A percentile compares a stretch with the other conserved stretches of the same genome.
Conservation (phyloP, 2,329 filamentous ascomycete species). For the Paecilomyces fulvus region DNA sequence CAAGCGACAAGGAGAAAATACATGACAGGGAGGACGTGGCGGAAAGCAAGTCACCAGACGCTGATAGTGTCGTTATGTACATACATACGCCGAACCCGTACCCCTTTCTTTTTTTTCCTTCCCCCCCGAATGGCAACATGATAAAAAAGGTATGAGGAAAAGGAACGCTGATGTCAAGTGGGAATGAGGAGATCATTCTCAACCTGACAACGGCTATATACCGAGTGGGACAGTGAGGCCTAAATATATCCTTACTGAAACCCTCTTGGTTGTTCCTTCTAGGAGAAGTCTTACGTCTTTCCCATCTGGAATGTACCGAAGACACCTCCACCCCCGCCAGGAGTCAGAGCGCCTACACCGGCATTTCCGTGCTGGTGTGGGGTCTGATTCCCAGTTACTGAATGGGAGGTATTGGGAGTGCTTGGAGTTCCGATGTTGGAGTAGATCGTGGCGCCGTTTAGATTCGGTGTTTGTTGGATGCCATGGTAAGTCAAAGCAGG, state of each 20-base stretch:
- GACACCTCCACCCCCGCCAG: slow-evolving; percentile 63
- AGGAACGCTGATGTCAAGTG: background rate
- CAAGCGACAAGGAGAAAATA: background rate
- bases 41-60: background rate
- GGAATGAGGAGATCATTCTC: background rate
- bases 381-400: slow-evolving; percentile 39
- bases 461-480: slow-evolving; percentile 43
- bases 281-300: slow-evolving; percentile 17
- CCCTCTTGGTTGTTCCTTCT: background rate
- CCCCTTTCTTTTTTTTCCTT: background rate
- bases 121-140: background rate
- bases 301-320: slow-evolving; percentile 59
- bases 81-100: background rate
- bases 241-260: background rate
- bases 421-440: slow-evolving; percentile 50
- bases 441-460: slow-evolving; percentile 47
- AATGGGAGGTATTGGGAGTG: slow-evolving; percentile 55
- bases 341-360: slow-evolving; percentile 65
- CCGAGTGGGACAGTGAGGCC: background rate
- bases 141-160: background rate
- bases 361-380: slow-evolving; percentile 44
- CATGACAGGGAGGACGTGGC: background rate
- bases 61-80: background rate
- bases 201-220: background rate
- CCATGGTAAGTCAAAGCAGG: slow-evolving; percentile 40